A percentile compares a stretch with the other conserved stretches of the same genome.
These are phyloP conservation scores for Alternaria sp. DNA, from an alignment of 2,329 filamentous ascomycete genomes.

Conservation along the genomic window DNA sequence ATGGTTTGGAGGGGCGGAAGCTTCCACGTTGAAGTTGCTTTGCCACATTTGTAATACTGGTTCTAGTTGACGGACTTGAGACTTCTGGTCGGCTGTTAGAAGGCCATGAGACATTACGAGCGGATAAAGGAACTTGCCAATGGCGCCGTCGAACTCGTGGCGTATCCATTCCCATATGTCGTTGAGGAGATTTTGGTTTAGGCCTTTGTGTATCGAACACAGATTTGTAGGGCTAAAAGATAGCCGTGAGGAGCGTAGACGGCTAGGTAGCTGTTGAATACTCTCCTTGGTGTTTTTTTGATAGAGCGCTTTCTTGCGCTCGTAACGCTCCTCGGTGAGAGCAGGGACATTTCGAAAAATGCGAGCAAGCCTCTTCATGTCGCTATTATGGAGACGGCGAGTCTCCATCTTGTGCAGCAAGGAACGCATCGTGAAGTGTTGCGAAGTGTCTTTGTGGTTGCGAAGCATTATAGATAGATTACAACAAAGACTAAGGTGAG, in stretches of 20 bases:
- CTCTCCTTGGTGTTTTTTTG: conserved; percentile 16
- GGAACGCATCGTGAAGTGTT: conserved; percentile 18
- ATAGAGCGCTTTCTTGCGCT: conserved; percentile 14
- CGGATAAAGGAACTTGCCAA: conserved; percentile 41
- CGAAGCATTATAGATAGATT: conserved; percentile 1
- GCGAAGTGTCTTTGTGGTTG: not conserved
- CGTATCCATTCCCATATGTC: conserved; percentile 36
- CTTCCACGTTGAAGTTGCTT: conserved; percentile 23
- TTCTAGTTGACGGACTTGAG: conserved; percentile 37
- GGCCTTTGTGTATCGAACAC: conserved; percentile 37
- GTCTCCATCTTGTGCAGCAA: conserved; percentile 25
- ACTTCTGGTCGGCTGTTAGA: conserved; percentile 30
- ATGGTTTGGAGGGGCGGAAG: conserved; percentile 28
- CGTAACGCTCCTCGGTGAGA: conserved; percentile 2
- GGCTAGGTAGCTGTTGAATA: conserved; percentile 36
- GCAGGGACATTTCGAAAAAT: conserved; percentile 28
- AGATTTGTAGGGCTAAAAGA: conserved; percentile 24
- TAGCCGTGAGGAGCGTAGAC: conserved; percentile 32
- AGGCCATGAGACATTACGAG: conserved; percentile 29
- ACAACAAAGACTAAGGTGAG: not conserved
- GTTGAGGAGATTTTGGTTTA: conserved; percentile 31
- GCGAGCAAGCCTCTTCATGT: conserved; percentile 37
- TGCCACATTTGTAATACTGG: conserved; percentile 42
- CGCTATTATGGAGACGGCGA: conserved; percentile 29
- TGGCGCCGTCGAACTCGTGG: conserved; percentile 33